Conservation (phyloP, 257 asterid species). For the Gentiana straminea region DNA sequence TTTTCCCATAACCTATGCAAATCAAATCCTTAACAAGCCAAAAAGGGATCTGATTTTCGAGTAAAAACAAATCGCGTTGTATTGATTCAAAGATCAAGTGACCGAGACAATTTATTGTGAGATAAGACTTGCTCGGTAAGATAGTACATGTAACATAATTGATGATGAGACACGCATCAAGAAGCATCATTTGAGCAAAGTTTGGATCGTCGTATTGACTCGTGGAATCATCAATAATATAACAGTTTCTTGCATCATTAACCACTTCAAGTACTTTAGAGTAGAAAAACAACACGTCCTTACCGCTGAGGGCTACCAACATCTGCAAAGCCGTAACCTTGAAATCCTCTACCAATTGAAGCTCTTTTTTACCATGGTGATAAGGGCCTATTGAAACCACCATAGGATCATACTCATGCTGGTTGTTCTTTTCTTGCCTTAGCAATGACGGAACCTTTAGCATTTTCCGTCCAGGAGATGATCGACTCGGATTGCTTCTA, state of each 20-base stretch:
- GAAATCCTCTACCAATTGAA: conserved; percentile 8
- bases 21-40: conserved; percentile 5
- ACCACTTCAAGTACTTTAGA: background rate
- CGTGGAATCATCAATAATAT: background rate
- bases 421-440: background rate
- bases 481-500: too few relatives aligned
- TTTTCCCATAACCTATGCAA: background rate
- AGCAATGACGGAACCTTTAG: background rate
- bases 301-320: background rate
- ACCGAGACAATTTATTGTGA: too few relatives aligned
- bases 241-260: background rate
- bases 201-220: background rate
- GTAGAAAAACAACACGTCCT: background rate
- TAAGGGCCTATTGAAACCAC: conserved; percentile 21
- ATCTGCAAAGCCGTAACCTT: conserved; percentile 1
- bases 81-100: too few relatives aligned
- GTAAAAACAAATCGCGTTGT: conserved; percentile 6
- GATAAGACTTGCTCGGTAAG: too few relatives aligned
- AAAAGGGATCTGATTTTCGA: conserved; percentile 26
- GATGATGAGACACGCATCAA: conserved; percentile 4
- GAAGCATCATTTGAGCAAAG: conserved; percentile 8
- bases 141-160: background rate
- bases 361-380: conserved; percentile 15
- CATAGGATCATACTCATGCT: conserved; percentile 9
- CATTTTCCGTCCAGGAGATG: background rate